phyloP scores from a whole-genome alignment of 352 stramenopile species.

The Phytophthora syringae region DNA sequence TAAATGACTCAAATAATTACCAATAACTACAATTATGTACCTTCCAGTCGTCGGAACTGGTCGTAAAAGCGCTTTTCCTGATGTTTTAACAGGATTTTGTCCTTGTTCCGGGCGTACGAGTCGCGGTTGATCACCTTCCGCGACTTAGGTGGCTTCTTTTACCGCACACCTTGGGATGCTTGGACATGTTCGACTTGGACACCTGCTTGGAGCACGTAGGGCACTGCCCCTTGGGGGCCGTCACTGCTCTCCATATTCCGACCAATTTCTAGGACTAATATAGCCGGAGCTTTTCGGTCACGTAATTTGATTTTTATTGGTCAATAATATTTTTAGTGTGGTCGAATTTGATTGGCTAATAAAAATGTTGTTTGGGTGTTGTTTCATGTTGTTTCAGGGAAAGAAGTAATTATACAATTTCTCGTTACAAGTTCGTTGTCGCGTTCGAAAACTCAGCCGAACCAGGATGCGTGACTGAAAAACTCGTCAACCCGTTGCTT shows the following conservation, averaged over 20 bases:
- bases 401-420: no score
- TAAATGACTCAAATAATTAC: no score
- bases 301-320: no score
- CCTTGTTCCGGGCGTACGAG: not conserved
- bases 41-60: not conserved
- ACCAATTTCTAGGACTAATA: no score
- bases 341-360: not conserved
- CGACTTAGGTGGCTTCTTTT: no score
- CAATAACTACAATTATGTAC: slow-evolving; percentile 1
- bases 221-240: no score
- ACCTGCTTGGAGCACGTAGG: no score
- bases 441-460: slow-evolving; percentile 65
- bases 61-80: not conserved
- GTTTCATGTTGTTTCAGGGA: not conserved
- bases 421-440: slow-evolving; percentile 70
- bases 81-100: not conserved
- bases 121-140: slow-evolving; percentile 6
- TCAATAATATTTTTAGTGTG: not conserved
- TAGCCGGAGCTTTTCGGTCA: no score
- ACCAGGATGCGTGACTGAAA: slow-evolving; percentile 69
- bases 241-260: no score
- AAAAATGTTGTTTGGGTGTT: slow-evolving; percentile 1
- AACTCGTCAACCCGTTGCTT: slow-evolving; percentile 67
- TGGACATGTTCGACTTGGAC: no score
- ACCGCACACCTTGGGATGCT: no score